Base-by-base conservation (phyloP, 2,329 filamentous ascomycete species). In the Penicillium sp. region DNA sequence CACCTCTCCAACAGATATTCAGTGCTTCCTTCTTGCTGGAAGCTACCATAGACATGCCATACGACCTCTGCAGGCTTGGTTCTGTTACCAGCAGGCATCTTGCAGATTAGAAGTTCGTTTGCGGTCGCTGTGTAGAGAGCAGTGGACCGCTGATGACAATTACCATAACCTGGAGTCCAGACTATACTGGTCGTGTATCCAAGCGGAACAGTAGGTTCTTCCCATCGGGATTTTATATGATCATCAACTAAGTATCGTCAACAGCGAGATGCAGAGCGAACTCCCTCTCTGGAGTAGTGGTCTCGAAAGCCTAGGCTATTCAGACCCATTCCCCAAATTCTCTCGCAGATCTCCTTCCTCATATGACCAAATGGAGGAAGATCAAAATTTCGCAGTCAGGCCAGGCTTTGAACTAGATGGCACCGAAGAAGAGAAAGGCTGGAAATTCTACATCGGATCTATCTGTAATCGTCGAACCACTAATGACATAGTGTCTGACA, bases 121-220 rank as follows among this genome's bases (percentile, higher is more conserved):
- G n/a, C 55, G 61, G 10, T 66, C 65, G 13, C 23, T 65, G 17
- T 62, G 64, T 42, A 60, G 65, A 55, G 63, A 67, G 15, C 61
- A 62, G 23, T 67, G 65, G 64, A 62, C 52, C 4, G 64, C 64
- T 12, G 60, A 67, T 51, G 56, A 52, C 13, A 54, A 67, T 42
- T 67, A 67, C 23, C 57, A 67, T 38, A 67, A 67, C 35, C 51
- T 67, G 13, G 65, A 67, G 21, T 62, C 65, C 9, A 59, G 65
- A 19, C 45, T 67, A n/a, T 67, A 67, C 31, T 67, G 65, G 65
- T 64, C 65, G 15, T 67, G 65, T 57, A 67, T 67, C n/a, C 62
- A 67, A 27, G 64, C 63, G 12, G 65, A 67, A 49, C 64, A 66
- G 65, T 67, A 47, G 52, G 63, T 47, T 25, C 38, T 41, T 17